Conservation (phyloP, 2,329 filamentous ascomycete genomes). For the Lojkania enalia region DNA sequence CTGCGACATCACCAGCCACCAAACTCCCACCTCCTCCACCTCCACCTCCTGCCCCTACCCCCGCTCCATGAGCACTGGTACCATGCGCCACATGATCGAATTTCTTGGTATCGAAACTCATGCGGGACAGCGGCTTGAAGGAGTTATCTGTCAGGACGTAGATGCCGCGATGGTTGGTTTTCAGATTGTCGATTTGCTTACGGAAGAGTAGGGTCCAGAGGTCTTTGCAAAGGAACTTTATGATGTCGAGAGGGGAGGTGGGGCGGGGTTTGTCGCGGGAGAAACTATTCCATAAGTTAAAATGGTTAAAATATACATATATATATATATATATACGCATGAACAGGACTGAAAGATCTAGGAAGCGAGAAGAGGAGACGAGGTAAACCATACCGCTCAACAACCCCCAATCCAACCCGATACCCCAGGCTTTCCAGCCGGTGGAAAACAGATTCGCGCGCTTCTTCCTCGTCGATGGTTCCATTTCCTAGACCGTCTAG, state of each 20-base stretch:
- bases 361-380: conserved; percentile 1
- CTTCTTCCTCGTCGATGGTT: conserved; percentile 73
- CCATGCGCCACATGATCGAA: conserved; percentile 17
- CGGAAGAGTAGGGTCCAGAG: conserved; percentile 92
- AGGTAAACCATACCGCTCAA: conserved; percentile 75
- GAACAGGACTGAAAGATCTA: no score
- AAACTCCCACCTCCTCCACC: conserved; percentile 15
- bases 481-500: conserved; percentile 19
- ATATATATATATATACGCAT: no score
- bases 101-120: conserved; percentile 71
- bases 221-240: conserved; percentile 99
- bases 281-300: conserved; percentile 71
- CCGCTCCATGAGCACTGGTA: neutral
- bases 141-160: conserved; percentile 94
- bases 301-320: no score
- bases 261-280: conserved; percentile 83
- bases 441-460: conserved; percentile 82
- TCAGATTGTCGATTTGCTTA: conserved; percentile 98
- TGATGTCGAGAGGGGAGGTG: conserved; percentile 88
- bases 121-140: conserved; percentile 85
- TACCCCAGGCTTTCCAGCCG: conserved; percentile 85
- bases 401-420: conserved; percentile 86
- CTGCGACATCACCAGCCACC: conserved; percentile 48
- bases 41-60: conserved; percentile 47
- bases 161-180: conserved; percentile 95